Base-by-base conservation (phyloP, 306 rosid species). In the Parietaria judaica region DNA sequence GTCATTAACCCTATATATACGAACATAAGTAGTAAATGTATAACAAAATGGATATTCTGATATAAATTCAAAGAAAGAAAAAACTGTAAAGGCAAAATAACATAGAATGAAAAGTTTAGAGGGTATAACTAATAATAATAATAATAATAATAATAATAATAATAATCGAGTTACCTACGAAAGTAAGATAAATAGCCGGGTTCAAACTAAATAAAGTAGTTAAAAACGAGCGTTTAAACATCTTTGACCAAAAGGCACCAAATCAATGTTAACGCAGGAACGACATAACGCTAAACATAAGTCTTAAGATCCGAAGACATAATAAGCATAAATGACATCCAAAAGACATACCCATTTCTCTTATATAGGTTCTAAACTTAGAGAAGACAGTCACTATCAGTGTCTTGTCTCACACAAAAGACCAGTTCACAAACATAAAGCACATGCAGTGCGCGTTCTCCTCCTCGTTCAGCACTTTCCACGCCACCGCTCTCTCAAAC, bases 391-490 rank as follows among this genome's bases (percentile, higher is more conserved):
- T 41, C 45, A 41, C 7, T 41, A 3, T 8, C 6, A 41, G 45
- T 41, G 7, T 41, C 9, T 41, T 5, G 9, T 10, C 13, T 82
- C 80, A 92, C 72, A 94, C 97, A 66, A 94, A 94, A 62, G 99
- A 94, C 99, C 99, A 94, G 80, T 94, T 94, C 78, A 86, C 70
- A 73, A 94, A 94, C 85, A 94, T 84, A 66, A 94, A 94, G 81
- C 97, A 81, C 63, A 94, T 83, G 74, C 99, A 94, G 79, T 94
- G 94, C 36, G 97, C 99, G 54, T 78, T 89, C 75, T 94, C 97
- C 51, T 94, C 99, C 66, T 89, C 99, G 71, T 94, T 94, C 83
- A 89, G 70, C 75, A 94, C 99, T 82, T 94, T 94, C 99, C 99
- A 89, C 70, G 99, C 99, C 68, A 94, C 94, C 12, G 86, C 95